phyloP scores from a whole-genome alignment of 83 land plant genomes.

The Thuja plicata region DNA sequence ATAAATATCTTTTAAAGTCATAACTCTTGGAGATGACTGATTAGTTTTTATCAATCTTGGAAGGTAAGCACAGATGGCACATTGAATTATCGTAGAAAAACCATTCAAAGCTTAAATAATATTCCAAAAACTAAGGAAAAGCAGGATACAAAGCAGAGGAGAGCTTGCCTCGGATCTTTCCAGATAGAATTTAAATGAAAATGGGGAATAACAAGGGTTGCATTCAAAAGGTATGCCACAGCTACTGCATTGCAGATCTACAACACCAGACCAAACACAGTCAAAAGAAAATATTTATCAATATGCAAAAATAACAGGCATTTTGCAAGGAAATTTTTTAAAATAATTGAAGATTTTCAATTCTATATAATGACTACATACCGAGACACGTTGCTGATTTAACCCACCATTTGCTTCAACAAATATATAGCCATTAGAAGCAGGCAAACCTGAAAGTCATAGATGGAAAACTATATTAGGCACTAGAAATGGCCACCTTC shows the following conservation, averaged over 20 bases:
- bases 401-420: constrained; percentile 98
- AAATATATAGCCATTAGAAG: constrained; percentile 82
- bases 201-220: constrained; percentile 88
- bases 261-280: constrained; percentile 4
- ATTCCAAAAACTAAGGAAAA: not conserved
- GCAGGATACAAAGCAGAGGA: not conserved
- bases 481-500: not conserved
- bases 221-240: constrained; percentile 87
- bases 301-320: not conserved
- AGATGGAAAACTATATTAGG: constrained; percentile 7
- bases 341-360: not conserved
- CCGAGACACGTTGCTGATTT: constrained; percentile 93
- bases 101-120: not conserved
- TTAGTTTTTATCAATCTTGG: not conserved
- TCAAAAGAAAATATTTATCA: not conserved
- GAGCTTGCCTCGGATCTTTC: constrained; percentile 85
- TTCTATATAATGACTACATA: constrained; percentile 24
- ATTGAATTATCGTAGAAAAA: not conserved
- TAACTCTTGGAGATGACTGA: not conserved
- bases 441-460: constrained; percentile 59
- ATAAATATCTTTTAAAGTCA: not conserved
- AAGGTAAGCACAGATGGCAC: not conserved
- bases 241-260: constrained; percentile 99
- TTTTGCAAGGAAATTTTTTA: not conserved
- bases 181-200: constrained; percentile 95